Evolutionary conservation across 2,329 filamentous ascomycete species (phyloP), one percentile per base, ranked within the genome.

Genomic region (Penicillium sp.): DNA sequence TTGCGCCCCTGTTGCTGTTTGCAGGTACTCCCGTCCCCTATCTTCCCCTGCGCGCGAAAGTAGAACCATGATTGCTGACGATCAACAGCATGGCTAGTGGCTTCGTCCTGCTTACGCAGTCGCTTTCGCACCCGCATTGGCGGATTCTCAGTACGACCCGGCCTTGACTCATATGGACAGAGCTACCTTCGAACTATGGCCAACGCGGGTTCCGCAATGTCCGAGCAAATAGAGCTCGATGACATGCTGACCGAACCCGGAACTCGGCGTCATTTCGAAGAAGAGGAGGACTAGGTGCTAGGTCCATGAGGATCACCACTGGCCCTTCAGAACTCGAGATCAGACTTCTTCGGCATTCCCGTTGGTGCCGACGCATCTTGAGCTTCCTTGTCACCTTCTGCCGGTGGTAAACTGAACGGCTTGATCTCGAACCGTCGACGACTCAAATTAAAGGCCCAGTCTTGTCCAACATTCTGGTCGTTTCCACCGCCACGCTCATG

Each of bases 391-490:
- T 89, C 87, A 2, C 85, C 87, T 39, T 89, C 86, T 27, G 91
- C 73, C 0, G 93, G 93, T 17, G 93, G 93, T 29, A 98, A 72
- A 61, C 86, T 93, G 65, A 89, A 96, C 0, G 89, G 88, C 56
- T 84, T 86, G 49, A 98, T 88, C 26, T 87, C 78, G 51, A 98
- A 81, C 36, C 87, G 90, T 54, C 79, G 83, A 56, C 87, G 77
- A 63, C 88, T 95, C 36, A 98, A 69, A 45, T 83, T 90, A 64
- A 98, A 98, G 4, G 89, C 89, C 66, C 95, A 78, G 65, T 96
- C 89, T 58, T 94, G 87, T 16, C 86, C 82, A 38, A 84, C 76
- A 47, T 81, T 81, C 42, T 79, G 79, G 26, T 78, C 76, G 7
- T 81, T 83, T 10, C 87, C 88, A 2, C 89, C 89, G 2, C 93